phyloP scores from a whole-genome alignment of 2,329 filamentous ascomycete species.

The Colletotrichum shisoi region DNA sequence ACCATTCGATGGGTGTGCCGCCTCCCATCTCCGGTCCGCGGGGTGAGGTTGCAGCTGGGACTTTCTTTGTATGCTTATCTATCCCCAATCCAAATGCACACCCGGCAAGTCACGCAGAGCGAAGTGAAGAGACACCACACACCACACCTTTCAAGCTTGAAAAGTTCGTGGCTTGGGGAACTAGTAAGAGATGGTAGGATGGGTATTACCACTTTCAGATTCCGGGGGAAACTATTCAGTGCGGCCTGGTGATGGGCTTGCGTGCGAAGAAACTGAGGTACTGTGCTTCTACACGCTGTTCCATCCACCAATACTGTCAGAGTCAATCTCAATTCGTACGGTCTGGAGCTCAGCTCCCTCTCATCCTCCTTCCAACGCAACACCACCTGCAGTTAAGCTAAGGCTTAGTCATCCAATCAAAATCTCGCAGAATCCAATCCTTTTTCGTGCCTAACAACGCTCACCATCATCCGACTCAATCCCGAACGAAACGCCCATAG shows the following conservation, averaged over 20 bases:
- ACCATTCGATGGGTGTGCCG: not conserved
- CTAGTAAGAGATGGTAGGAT: slow-evolving; percentile 31
- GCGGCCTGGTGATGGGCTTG: slow-evolving; percentile 27
- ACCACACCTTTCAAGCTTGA: slow-evolving; percentile 5
- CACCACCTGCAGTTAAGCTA: slow-evolving; percentile 27
- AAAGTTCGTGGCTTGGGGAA: slow-evolving; percentile 18
- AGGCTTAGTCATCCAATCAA: slow-evolving; percentile 42
- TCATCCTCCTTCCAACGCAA: slow-evolving; percentile 7
- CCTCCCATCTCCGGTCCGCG: slow-evolving; percentile 20
- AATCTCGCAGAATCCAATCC: slow-evolving; percentile 41
- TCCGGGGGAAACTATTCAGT: slow-evolving; percentile 29
- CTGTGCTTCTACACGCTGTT: not conserved
- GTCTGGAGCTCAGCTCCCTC: slow-evolving; percentile 37
- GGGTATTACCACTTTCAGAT: slow-evolving; percentile 31
- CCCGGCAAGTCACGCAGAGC: slow-evolving; percentile 5
- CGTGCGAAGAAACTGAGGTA: not conserved
- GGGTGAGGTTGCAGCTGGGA: slow-evolving; percentile 6
- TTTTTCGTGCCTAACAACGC: slow-evolving; percentile 38
- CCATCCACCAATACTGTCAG: rapidly evolving
- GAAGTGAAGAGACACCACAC: slow-evolving; percentile 20
- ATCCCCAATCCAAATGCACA: not conserved
- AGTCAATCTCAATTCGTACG: slow-evolving; percentile 34
- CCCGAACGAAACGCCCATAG: slow-evolving; percentile 40
- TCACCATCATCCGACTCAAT: slow-evolving; percentile 46
- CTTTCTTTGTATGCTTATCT: not conserved